These are phyloP conservation scores for Hirsutella thompsonii DNA, from an alignment of 2,329 filamentous ascomycete species.

Conservation along the genomic window DNA sequence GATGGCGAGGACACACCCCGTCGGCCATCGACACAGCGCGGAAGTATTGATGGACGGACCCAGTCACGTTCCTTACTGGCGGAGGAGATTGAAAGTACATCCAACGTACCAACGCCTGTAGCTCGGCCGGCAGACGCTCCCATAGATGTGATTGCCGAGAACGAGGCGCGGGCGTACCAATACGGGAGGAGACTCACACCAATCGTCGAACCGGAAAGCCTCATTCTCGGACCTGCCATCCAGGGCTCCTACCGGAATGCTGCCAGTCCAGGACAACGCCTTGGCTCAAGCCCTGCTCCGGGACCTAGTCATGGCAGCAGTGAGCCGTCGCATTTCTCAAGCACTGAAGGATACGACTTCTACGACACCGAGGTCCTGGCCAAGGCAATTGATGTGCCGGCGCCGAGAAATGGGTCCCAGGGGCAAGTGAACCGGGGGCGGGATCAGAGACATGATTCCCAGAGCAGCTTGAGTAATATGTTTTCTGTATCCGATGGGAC, in stretches of 20 bases:
- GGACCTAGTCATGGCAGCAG: slow-evolving; percentile 34
- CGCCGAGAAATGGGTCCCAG: slow-evolving; percentile 22
- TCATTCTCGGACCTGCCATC: slow-evolving; percentile 35
- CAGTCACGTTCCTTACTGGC: slow-evolving; percentile 32
- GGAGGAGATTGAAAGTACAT: slow-evolving; percentile 48
- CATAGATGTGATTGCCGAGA: slow-evolving; percentile 6
- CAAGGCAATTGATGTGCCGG: slow-evolving; percentile 39
- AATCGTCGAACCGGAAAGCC: slow-evolving; percentile 35
- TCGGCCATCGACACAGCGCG: slow-evolving; percentile 14
- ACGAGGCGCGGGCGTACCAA: slow-evolving; percentile 14
- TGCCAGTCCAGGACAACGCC: slow-evolving; percentile 27
- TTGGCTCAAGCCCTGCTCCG: slow-evolving; percentile 38
- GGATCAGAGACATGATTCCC: slow-evolving; percentile 37
- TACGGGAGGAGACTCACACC: slow-evolving; percentile 29
- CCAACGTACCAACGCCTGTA: slow-evolving; percentile 47
- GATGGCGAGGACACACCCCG: slow-evolving; percentile 26
- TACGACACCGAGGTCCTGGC: slow-evolving; percentile 45
- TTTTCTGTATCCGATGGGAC: slow-evolving; percentile 44
- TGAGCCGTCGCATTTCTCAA: slow-evolving; percentile 31
- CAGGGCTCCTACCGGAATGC: slow-evolving; percentile 18
- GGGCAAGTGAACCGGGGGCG: slow-evolving; percentile 14
- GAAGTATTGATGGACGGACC: slow-evolving; percentile 18
- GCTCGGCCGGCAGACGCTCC: slow-evolving; percentile 34
- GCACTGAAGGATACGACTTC: slow-evolving; percentile 52
- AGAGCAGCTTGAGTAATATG: slow-evolving; percentile 44